Percentiles rank a stretch among this genome's conserved stretches.
Conservation (phyloP, 257 asterid species). For the Capsicum pubescens region DNA sequence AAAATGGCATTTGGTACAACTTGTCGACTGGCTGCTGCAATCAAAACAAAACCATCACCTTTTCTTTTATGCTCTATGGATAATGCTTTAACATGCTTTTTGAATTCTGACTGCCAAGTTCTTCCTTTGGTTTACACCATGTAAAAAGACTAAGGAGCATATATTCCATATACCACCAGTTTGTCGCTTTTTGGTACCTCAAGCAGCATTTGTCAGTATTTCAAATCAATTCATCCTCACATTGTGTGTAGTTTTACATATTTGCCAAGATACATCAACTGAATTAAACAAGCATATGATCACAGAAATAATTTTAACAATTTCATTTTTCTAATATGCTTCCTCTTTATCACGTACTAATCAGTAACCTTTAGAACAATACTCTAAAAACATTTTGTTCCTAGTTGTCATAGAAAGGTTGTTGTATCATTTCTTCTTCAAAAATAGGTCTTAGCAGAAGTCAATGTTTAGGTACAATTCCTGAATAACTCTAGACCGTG, state of each 20-base stretch:
- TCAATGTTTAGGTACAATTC: not conserved
- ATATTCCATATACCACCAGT: slow-evolving; percentile 23
- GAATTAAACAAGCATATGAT: slow-evolving; percentile 3
- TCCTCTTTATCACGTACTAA: not conserved
- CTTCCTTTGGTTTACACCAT: not conserved
- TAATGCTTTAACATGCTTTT: slow-evolving; percentile 14
- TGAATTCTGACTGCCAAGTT: not conserved
- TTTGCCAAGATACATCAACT: slow-evolving; percentile 7
- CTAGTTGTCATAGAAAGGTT: not conserved
- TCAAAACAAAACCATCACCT: slow-evolving; percentile 18
- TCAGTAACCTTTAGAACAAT: not conserved
- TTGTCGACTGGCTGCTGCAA: slow-evolving; percentile 8
- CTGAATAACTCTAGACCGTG: not conserved
- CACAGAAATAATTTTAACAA: not conserved
- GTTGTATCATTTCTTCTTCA: not conserved
- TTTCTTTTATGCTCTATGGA: not conserved
- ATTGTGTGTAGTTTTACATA: not conserved
- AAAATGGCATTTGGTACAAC: slow-evolving; percentile 1
- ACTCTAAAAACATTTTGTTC: not conserved
- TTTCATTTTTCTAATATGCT: not conserved
- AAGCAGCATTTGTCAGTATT: slow-evolving; percentile 1
- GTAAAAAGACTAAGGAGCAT: slow-evolving; percentile 1
- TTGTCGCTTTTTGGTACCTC: not conserved
- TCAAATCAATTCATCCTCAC: not conserved
- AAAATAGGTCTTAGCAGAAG: not conserved